Base-by-base conservation (phyloP, 352 stramenopile genomes). In the Peronospora destructor region DNA sequence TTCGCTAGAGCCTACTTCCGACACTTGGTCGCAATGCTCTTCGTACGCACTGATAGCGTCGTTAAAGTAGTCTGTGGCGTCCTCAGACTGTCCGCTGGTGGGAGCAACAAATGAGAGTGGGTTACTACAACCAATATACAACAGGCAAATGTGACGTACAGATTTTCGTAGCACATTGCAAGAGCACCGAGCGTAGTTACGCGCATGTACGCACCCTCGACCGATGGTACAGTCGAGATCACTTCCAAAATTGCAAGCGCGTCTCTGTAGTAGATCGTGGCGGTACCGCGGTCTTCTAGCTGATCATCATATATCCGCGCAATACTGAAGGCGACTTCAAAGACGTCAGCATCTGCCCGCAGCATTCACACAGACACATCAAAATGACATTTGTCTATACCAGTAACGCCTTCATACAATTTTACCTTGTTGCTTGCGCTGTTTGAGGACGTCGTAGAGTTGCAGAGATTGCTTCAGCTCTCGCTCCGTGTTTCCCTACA, bases 111-210 rank as follows among this genome's bases (percentile, higher is more conserved):
- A 9, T n/a, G 29, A 37, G n/a, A 39, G 1, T 21, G 6, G 44
- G 10, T 34, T 36, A 32, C 16, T 40, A 49, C 21, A 11, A 8
- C 11, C 10, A 50, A 39, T 4, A 17, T 6, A 9, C 26, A 38
- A 2, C 34, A 30, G 38, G 14, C 9, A 35, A 55, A 26, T 10
- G 2, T 14, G 30, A 44, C 41, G 17, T 46, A 66, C 59, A 66
- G 28, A 9, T 56, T 58, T 45, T 66, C 59, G 38, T 63, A 34
- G 28, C 59, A 66, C 3, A 66, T 29, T 29, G 53, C 59, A 36
- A 66, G 53, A 28, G 59, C 53, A 37, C 53, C 59, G 6, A 66
- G 37, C 7, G 59, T 63, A 3, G 59, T 63, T 10, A 66, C 44
- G 9, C 44, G 53, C 59, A 59, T 66, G 35, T 52, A 63, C 0